Conservation (phyloP, 768 basidiomycete species). For the Serendipita vermifera region DNA sequence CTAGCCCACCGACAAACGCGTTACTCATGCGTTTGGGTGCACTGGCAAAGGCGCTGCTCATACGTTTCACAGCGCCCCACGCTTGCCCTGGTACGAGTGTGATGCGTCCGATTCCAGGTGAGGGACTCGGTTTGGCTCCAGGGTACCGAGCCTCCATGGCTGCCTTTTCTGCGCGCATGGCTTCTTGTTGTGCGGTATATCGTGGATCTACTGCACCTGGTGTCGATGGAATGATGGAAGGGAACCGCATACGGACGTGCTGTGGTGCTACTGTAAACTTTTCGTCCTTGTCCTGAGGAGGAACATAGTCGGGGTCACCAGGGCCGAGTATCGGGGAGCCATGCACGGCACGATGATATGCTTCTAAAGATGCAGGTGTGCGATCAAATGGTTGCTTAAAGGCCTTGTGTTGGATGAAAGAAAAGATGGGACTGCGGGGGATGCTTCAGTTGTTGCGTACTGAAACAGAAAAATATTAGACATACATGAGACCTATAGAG, state of each 20-base stretch:
- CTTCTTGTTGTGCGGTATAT: not conserved
- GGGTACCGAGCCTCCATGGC: not conserved
- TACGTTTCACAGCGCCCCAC: not conserved
- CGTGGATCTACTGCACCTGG: not conserved
- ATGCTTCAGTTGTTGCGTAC: not conserved
- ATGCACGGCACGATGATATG: not conserved
- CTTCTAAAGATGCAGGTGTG: not conserved
- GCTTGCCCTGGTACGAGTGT: not conserved
- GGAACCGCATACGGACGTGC: not conserved
- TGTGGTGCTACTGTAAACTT: not conserved
- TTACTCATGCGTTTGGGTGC: not conserved
- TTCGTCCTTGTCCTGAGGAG: not conserved
- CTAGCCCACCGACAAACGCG: not conserved
- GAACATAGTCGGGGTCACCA: slow-evolving; percentile 1
- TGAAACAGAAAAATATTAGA: slow-evolving; percentile 11
- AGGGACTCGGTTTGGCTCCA: not conserved
- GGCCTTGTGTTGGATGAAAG: slow-evolving; percentile 38
- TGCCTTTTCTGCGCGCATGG: not conserved
- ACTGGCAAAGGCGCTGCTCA: slow-evolving; percentile 1
- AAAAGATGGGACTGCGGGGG: slow-evolving; percentile 35
- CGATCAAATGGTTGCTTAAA: slow-evolving; percentile 41
- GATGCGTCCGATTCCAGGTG: not conserved
- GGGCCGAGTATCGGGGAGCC: not conserved
- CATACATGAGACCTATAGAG: slow-evolving; percentile 46
- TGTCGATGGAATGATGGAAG: not conserved